Conservation (phyloP, 164 flowering plant genomes). For the Cinnamomum micranthum region DNA sequence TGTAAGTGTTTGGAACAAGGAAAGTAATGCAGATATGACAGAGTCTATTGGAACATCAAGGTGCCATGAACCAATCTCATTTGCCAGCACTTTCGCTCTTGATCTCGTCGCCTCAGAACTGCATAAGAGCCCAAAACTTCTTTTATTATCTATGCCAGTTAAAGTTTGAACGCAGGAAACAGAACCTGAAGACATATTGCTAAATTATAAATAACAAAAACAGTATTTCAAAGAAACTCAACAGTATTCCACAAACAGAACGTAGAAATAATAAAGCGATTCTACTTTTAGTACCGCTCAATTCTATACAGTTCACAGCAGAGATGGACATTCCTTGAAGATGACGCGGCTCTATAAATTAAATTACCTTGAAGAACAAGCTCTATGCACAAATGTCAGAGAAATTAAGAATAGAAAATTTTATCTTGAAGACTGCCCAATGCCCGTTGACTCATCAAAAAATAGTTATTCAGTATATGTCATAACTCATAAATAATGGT, state of each 20-base stretch:
- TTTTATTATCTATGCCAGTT: background rate
- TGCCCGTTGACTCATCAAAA: background rate
- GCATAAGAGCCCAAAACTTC: constrained; percentile 17
- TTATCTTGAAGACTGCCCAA: background rate
- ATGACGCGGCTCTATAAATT: background rate
- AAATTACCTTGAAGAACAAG: background rate
- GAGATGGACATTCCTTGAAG: background rate
- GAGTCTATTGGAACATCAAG: constrained; percentile 78
- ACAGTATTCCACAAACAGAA: background rate
- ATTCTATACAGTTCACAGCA: too few species aligned
- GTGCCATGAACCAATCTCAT: constrained; percentile 98
- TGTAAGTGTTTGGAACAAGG: constrained; percentile 78
- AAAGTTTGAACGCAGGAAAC: background rate
- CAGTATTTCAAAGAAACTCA: background rate
- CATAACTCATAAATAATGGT: background rate
- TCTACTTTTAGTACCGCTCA: too few species aligned
- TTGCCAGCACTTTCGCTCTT: constrained; percentile 75
- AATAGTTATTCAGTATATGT: background rate
- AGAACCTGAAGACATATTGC: background rate
- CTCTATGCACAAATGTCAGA: background rate
- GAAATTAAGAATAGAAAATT: background rate
- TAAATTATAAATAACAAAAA: too few species aligned
- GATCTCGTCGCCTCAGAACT: constrained; percentile 78
- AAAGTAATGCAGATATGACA: constrained; percentile 71
- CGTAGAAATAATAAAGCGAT: too few species aligned